A percentile compares a stretch with the other conserved stretches of the same genome.
phyloP scores from a whole-genome alignment of 306 rosid species.

The Echinosophora koreensis region DNA sequence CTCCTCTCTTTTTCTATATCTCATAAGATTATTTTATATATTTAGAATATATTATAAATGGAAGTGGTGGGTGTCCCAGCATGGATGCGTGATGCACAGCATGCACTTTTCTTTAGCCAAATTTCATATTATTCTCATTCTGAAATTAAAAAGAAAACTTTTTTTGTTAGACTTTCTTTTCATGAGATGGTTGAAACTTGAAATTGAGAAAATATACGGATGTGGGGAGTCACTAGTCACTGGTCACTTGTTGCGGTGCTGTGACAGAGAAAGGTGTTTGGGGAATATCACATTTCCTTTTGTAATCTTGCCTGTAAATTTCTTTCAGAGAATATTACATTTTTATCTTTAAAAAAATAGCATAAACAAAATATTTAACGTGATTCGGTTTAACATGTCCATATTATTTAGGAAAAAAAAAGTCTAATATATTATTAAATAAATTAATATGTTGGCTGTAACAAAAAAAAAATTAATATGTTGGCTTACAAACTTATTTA shows the following conservation, averaged over 20 bases:
- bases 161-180: too few relatives aligned
- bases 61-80: not conserved
- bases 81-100: not conserved
- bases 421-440: too few relatives aligned
- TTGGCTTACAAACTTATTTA: too few relatives aligned
- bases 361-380: too few relatives aligned
- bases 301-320: not conserved
- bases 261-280: not conserved
- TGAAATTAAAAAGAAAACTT: too few relatives aligned
- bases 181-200: not conserved
- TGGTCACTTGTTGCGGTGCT: not conserved
- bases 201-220: not conserved
- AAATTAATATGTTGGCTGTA: too few relatives aligned
- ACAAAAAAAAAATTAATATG: too few relatives aligned
- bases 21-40: not conserved
- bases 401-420: too few relatives aligned
- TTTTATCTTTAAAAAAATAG: too few relatives aligned
- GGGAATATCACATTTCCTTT: not conserved
- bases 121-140: not conserved
- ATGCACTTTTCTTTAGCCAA: not conserved
- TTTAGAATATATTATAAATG: not conserved
- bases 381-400: too few relatives aligned
- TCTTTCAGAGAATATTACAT: not conserved
- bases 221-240: not conserved
- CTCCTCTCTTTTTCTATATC: not conserved